phyloP scores from a whole-genome alignment of 208 protist species.

The Novymonas esmeraldas region DNA sequence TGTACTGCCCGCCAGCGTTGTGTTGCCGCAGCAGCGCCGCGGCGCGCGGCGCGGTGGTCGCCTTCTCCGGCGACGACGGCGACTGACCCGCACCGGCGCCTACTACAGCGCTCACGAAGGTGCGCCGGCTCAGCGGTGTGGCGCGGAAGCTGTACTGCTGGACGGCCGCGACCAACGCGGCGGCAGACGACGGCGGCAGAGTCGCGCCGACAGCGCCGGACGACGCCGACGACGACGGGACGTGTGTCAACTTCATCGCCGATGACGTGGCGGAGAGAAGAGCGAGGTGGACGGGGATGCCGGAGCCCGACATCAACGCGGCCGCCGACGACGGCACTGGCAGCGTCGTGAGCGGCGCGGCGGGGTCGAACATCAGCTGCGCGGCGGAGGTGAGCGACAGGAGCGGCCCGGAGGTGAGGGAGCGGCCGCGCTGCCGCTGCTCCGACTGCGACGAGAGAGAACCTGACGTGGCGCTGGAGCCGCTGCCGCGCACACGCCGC shows the following conservation, averaged over 20 bases:
- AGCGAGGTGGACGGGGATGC: no score
- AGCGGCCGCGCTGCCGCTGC: background rate
- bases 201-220: background rate
- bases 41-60: background rate
- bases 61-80: no score
- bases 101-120: constrained; percentile 9
- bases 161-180: no score
- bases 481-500: no score
- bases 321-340: constrained; percentile 1
- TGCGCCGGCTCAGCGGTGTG: constrained; percentile 6
- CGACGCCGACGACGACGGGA: background rate
- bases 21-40: no score
- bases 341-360: background rate
- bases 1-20: no score
- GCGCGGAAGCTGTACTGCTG: background rate
- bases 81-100: background rate
- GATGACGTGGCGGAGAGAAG: no score
- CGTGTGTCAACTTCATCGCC: no score
- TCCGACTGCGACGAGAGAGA: background rate
- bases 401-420: background rate
- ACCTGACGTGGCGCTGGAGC: background rate
- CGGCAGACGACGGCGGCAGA: background rate
- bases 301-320: background rate
- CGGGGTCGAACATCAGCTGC: background rate
- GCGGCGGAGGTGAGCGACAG: background rate